phyloP scores from a whole-genome alignment of 1,284 basidiomycete genomes.

The Malassezia brasiliensis region DNA sequence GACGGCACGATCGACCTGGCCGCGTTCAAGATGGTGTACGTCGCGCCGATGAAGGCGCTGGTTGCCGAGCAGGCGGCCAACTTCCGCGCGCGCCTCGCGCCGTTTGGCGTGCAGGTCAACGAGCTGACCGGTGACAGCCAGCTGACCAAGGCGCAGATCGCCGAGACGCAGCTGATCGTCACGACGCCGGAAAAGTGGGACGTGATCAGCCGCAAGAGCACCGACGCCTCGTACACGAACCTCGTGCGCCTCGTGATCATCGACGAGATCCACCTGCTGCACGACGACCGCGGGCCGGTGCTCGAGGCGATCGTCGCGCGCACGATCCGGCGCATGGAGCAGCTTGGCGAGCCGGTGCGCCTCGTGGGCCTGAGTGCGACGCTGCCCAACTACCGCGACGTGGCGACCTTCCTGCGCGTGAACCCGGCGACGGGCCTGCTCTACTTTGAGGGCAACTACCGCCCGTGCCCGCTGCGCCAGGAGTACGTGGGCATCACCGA shows the following conservation, averaged over 20 bases:
- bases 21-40: constrained; percentile 92
- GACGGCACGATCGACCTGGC: constrained; percentile 75
- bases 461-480: constrained; percentile 89
- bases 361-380: constrained; percentile 93
- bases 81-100: constrained; percentile 61
- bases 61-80: constrained; percentile 45
- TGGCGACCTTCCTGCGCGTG: constrained; percentile 94
- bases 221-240: constrained; percentile 93
- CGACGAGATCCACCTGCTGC: constrained; percentile 93
- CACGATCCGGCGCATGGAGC: constrained; percentile 88
- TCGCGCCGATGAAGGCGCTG: constrained; percentile 79
- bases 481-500: constrained; percentile 97
- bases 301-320: constrained; percentile 84
- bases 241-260: constrained; percentile 93
- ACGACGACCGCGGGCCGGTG: constrained; percentile 96
- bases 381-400: constrained; percentile 93
- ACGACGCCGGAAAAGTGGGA: constrained; percentile 99
- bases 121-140: constrained; percentile 96
- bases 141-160: constrained; percentile 94
- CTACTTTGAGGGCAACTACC: constrained; percentile 83
- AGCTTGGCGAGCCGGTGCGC: constrained; percentile 66
- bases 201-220: constrained; percentile 85
- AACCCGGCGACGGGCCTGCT: constrained; percentile 86
- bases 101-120: constrained; percentile 77
- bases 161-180: constrained; percentile 96